Conservation (phyloP, 148 eudicot species). For the Cornus florida region DNA sequence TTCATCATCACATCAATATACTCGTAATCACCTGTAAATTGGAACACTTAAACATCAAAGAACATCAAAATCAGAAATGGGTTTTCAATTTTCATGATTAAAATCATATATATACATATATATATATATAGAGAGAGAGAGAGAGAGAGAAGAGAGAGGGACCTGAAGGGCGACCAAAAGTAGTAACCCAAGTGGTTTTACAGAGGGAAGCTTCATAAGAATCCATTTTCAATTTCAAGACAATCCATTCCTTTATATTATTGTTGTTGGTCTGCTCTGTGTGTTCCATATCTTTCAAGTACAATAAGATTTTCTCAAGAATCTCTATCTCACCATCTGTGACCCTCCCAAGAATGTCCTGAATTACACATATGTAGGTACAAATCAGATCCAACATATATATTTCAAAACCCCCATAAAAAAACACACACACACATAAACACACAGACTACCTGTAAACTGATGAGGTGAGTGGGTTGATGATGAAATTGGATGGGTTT, state of each 20-base stretch:
- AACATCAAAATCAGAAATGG: not conserved
- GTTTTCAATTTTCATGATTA: not conserved
- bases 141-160: slow-evolving; percentile 1
- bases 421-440: no score
- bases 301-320: slow-evolving; percentile 21
- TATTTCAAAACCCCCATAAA: no score
- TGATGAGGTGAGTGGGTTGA: slow-evolving; percentile 11
- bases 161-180: slow-evolving; percentile 53
- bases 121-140: not conserved
- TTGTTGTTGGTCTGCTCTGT: slow-evolving; percentile 21
- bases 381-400: not conserved
- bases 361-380: not conserved
- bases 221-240: slow-evolving; percentile 34
- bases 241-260: slow-evolving; percentile 37
- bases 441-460: slow-evolving; percentile 27
- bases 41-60: not conserved
- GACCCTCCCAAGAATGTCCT: slow-evolving; percentile 39
- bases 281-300: slow-evolving; percentile 32
- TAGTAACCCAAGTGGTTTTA: slow-evolving; percentile 45
- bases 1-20: slow-evolving; percentile 43
- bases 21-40: slow-evolving; percentile 48
- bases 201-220: slow-evolving; percentile 50
- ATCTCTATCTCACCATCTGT: slow-evolving; percentile 35
- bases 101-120: not conserved
- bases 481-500: slow-evolving; percentile 13